A percentile compares a stretch with the other conserved stretches of the same genome.
These are phyloP conservation scores for Trematosphaeria pertusa DNA, from an alignment of 2,329 filamentous ascomycete species.

Conservation along the genomic window DNA sequence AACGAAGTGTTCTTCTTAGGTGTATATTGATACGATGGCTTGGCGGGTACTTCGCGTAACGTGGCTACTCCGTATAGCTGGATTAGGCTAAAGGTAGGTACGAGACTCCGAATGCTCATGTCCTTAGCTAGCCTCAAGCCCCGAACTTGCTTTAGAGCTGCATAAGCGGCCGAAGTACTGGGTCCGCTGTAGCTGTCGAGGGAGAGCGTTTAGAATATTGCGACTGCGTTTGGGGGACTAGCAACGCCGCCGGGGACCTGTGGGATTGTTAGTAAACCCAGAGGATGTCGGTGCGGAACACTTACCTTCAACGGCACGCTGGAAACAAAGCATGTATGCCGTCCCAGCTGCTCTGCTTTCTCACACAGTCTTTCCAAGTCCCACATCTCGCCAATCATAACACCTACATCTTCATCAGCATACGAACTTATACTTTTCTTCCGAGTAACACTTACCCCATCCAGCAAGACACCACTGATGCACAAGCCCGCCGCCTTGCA, in stretches of 20 bases:
- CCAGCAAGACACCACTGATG: slow-evolving; percentile 44
- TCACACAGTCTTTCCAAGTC: slow-evolving; percentile 59
- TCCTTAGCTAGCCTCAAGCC: no score
- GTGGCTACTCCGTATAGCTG: no score
- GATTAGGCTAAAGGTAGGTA: background rate
- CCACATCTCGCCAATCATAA: slow-evolving; percentile 51
- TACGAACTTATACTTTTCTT: no score
- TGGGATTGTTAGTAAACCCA: background rate
- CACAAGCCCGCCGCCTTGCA: slow-evolving; percentile 44
- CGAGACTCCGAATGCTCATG: no score
- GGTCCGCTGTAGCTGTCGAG: no score
- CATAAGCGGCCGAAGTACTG: no score
- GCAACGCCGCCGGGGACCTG: slow-evolving; percentile 57
- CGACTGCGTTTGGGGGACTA: slow-evolving; percentile 47
- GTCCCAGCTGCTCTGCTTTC: slow-evolving; percentile 59
- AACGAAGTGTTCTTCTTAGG: background rate
- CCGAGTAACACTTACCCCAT: slow-evolving; percentile 42
- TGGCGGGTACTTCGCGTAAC: background rate
- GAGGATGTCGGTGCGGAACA: background rate
- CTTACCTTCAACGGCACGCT: slow-evolving; percentile 63
- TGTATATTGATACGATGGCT: background rate
- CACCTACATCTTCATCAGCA: slow-evolving; percentile 17
- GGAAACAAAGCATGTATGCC: slow-evolving; percentile 67
- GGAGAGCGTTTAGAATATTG: slow-evolving; percentile 47
- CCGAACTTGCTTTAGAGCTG: no score